Percentiles rank a stretch among this genome's conserved stretches.
phyloP scores from a whole-genome alignment of 2,329 filamentous ascomycete genomes.

The Metarhizium brunneum region DNA sequence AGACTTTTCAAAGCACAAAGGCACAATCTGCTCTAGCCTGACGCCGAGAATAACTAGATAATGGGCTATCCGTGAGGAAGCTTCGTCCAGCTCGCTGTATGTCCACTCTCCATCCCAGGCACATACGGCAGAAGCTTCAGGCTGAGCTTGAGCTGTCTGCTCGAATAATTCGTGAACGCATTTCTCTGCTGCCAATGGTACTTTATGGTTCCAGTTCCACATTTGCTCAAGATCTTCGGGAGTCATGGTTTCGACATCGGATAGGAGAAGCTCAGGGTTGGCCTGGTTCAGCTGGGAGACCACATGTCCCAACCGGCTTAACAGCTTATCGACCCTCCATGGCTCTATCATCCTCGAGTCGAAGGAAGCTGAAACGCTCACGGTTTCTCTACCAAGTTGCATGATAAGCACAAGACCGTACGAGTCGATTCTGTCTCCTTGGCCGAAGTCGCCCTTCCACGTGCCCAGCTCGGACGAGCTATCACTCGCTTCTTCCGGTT shows the following conservation, averaged over 20 bases:
- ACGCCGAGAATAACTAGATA: background rate
- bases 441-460: background rate
- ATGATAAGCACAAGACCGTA: background rate
- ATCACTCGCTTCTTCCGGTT: background rate
- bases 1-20: conserved; percentile 17
- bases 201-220: background rate
- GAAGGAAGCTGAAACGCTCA: background rate
- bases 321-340: background rate
- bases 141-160: background rate
- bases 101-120: conserved; percentile 17
- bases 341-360: background rate
- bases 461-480: background rate
- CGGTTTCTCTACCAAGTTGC: background rate
- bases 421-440: background rate
- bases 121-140: conserved; percentile 10
- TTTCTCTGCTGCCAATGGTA: background rate
- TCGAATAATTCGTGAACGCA: background rate
- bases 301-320: background rate
- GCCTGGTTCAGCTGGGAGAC: background rate
- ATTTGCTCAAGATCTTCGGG: background rate
- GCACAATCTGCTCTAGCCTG: conserved; percentile 10
- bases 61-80: background rate
- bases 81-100: conserved; percentile 8
- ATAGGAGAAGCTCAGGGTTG: background rate
- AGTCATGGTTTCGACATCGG: background rate